These are phyloP conservation scores for Funneliformis geosporum DNA, from an alignment of 192 early-diverging fungal genomes.

Conservation along the genomic window DNA sequence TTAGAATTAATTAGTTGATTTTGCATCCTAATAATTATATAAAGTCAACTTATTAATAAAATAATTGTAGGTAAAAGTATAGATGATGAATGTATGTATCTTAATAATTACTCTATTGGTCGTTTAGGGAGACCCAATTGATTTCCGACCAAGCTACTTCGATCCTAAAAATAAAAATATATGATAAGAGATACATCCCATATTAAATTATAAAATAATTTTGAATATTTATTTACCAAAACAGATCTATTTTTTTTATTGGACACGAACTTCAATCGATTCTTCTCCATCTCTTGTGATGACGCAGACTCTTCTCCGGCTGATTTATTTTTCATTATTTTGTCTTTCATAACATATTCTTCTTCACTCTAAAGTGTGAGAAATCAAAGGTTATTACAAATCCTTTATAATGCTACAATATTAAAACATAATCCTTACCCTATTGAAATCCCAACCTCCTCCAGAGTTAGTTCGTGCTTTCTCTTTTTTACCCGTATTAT, in stretches of 20 bases:
- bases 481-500: background rate
- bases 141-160: background rate
- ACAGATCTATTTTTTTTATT: background rate
- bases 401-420: background rate
- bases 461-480: background rate
- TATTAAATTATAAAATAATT: background rate
- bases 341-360: background rate
- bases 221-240: background rate
- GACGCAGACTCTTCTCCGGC: background rate
- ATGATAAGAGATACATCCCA: background rate
- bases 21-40: background rate
- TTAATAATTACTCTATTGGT: slow-evolving; percentile 3
- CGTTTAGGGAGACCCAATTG: background rate
- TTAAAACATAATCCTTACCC: background rate
- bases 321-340: background rate
- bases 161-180: slow-evolving; percentile 10
- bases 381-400: background rate
- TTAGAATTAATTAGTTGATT: slow-evolving; percentile 17
- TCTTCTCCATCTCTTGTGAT: background rate
- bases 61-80: background rate
- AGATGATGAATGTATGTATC: background rate
- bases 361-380: background rate
- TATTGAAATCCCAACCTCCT: background rate
- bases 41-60: background rate
- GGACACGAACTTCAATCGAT: no score